A percentile compares a stretch with the other conserved stretches of the same genome.
Evolutionary conservation across 192 early-diverging fungal genomes (phyloP).

Genomic region (Endogone sp.): DNA sequence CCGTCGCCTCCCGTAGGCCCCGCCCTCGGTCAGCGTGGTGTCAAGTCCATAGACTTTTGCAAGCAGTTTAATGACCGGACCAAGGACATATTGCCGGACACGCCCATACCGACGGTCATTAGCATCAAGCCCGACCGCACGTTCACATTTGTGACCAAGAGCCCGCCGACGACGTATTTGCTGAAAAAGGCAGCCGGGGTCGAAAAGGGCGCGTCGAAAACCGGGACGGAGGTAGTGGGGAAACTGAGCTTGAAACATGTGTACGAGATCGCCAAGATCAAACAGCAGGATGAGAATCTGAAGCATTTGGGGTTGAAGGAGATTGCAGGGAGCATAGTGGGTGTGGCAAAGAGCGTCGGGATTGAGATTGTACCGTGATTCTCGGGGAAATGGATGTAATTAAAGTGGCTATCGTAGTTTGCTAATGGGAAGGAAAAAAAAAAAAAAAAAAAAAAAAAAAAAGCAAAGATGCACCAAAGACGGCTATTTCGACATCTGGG

Average conservation of each 20-base stretch:
- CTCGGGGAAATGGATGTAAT: neutral
- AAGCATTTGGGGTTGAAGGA: slow-evolving; percentile 63
- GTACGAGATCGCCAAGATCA: slow-evolving; percentile 92
- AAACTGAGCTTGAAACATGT: slow-evolving; percentile 88
- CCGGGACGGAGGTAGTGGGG: slow-evolving; percentile 73
- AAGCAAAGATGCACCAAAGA: too few species aligned
- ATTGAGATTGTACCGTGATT: slow-evolving; percentile 73
- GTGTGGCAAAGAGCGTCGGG: slow-evolving; percentile 76
- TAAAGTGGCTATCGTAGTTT: too few species aligned
- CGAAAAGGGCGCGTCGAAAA: slow-evolving; percentile 78
- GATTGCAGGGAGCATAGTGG: slow-evolving; percentile 71
- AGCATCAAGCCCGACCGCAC: slow-evolving; percentile 87
- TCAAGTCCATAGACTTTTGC: slow-evolving; percentile 98
- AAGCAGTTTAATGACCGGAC: slow-evolving; percentile 97
- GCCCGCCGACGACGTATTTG: slow-evolving; percentile 86
- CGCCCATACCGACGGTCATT: slow-evolving; percentile 82
- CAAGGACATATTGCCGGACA: slow-evolving; percentile 72
- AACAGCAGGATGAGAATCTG: slow-evolving; percentile 75
- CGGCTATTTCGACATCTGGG: too few species aligned
- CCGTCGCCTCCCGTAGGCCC: slow-evolving; percentile 94
- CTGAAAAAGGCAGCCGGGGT: slow-evolving; percentile 85
- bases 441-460: too few species aligned
- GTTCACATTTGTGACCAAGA: slow-evolving; percentile 84
- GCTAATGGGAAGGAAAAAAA: too few species aligned
- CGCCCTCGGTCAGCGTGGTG: slow-evolving; percentile 92